A percentile compares a stretch with the other conserved stretches of the same genome.
phyloP scores from a whole-genome alignment of 78 protist genomes.

The Protostelium mycophagum region DNA sequence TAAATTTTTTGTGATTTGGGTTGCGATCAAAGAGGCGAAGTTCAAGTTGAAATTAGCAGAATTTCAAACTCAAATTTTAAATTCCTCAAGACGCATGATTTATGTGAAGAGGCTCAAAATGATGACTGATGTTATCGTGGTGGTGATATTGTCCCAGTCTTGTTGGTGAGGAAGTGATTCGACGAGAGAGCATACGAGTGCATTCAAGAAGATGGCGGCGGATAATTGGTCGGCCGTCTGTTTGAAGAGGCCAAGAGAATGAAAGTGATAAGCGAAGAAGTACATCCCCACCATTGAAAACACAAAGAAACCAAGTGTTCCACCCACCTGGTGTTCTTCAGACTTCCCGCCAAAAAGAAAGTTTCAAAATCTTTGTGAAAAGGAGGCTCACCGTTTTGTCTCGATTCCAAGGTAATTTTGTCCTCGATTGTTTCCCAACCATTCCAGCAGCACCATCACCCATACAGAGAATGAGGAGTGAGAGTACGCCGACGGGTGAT shows the following conservation, averaged over 20 bases:
- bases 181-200: constrained; percentile 5
- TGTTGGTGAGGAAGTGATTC: constrained; percentile 38
- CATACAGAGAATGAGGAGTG: constrained; percentile 19
- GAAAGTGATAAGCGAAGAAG: background rate
- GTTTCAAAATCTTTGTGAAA: no score
- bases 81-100: no score
- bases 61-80: no score
- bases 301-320: constrained; percentile 19
- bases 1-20: no score
- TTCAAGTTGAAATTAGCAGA: no score
- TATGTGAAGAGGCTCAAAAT: background rate
- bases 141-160: constrained; percentile 53
- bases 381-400: constrained; percentile 6
- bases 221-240: background rate
- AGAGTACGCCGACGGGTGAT: constrained; percentile 35
- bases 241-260: background rate
- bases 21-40: no score
- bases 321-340: constrained; percentile 4
- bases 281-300: constrained; percentile 16
- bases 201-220: constrained; percentile 6
- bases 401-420: constrained; percentile 28
- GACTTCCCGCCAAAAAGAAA: no score
- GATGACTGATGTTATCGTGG: background rate
- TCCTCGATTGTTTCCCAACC: constrained; percentile 6
- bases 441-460: constrained; percentile 61